These are phyloP conservation scores for Cyclospora cayetanensis DNA, from an alignment of 169 alveolate genomes.

Conservation along the genomic window DNA sequence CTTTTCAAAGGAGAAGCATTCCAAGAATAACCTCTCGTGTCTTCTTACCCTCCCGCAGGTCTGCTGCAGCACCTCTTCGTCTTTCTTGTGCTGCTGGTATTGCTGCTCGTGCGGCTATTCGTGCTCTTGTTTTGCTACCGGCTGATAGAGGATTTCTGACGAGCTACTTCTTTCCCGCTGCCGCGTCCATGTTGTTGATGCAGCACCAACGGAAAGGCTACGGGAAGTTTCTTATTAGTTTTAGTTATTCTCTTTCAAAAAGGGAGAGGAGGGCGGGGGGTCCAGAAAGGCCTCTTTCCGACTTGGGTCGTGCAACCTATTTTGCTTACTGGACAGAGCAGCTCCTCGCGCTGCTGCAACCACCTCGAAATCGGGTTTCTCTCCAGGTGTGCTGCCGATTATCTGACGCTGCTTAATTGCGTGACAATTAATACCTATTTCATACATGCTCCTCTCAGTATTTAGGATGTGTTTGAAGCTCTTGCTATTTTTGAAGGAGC, in stretches of 20 bases:
- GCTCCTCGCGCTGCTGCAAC: constrained; percentile 82
- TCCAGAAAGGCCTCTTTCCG: constrained; percentile 98
- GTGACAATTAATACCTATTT: not conserved
- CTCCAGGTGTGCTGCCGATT: constrained; percentile 75
- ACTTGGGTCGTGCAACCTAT: constrained; percentile 96
- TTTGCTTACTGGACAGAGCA: constrained; percentile 95
- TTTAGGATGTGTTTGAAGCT: not conserved
- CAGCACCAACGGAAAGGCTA: constrained; percentile 93
- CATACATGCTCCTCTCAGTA: not conserved
- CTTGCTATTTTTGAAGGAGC: not conserved
- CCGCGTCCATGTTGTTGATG: not conserved
- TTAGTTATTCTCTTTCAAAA: constrained; percentile 92
- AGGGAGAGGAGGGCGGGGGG: constrained; percentile 95
- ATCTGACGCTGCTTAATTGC: not conserved
- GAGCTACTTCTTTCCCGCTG: not conserved
- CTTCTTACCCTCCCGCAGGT: constrained; percentile 90
- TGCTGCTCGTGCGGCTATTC: not conserved
- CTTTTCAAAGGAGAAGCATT: constrained; percentile 91
- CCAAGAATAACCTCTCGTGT: constrained; percentile 91
- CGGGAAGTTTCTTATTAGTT: constrained; percentile 89
- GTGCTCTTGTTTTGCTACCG: not conserved
- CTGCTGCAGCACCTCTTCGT: constrained; percentile 18
- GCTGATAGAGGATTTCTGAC: too few relatives aligned
- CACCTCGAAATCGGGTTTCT: constrained; percentile 71
- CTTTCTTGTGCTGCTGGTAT: too few relatives aligned